phyloP scores from a whole-genome alignment of 306 rosid genomes.

The Fagus crenata region DNA sequence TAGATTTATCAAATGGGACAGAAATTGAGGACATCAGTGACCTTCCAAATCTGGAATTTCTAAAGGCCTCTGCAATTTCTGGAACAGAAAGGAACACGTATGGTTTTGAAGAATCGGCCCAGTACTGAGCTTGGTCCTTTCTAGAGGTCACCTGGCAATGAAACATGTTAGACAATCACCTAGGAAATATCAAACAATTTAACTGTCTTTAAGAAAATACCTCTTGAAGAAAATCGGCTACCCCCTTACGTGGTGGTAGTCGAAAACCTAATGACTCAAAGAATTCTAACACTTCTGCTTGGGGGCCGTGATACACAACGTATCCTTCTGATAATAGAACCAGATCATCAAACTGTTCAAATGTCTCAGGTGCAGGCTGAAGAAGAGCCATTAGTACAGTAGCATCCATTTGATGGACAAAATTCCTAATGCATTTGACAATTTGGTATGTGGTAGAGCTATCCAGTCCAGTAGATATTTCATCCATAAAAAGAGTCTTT shows the following conservation, averaged over 20 bases:
- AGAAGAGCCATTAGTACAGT: slow-evolving; percentile 82
- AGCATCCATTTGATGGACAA: slow-evolving; percentile 85
- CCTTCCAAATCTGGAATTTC: slow-evolving; percentile 56
- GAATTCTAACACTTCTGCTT: slow-evolving; percentile 59
- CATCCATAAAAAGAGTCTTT: slow-evolving; percentile 83
- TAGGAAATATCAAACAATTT: neutral
- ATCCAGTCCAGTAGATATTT: slow-evolving; percentile 92
- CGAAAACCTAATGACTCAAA: slow-evolving; percentile 73
- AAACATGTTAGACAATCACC: slow-evolving; percentile 2
- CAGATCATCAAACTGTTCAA: slow-evolving; percentile 83
- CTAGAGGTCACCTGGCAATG: slow-evolving; percentile 71
- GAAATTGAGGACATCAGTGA: slow-evolving; percentile 44
- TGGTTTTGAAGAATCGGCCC: slow-evolving; percentile 76
- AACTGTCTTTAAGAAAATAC: slow-evolving; percentile 32
- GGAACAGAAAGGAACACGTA: slow-evolving; percentile 56
- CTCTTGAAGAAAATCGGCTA: slow-evolving; percentile 96
- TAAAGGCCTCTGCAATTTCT: slow-evolving; percentile 72
- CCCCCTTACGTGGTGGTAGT: slow-evolving; percentile 77
- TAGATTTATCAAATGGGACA: slow-evolving; percentile 54
- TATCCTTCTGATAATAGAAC: slow-evolving; percentile 70
- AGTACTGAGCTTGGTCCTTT: slow-evolving; percentile 88
- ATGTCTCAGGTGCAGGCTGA: slow-evolving; percentile 96
- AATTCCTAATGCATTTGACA: slow-evolving; percentile 70
- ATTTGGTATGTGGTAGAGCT: slow-evolving; percentile 87
- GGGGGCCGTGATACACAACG: slow-evolving; percentile 81